These are phyloP conservation scores for Zygosaccharomyces gambellarensis DNA, from an alignment of 805 yeast species.

Conservation along the genomic window DNA sequence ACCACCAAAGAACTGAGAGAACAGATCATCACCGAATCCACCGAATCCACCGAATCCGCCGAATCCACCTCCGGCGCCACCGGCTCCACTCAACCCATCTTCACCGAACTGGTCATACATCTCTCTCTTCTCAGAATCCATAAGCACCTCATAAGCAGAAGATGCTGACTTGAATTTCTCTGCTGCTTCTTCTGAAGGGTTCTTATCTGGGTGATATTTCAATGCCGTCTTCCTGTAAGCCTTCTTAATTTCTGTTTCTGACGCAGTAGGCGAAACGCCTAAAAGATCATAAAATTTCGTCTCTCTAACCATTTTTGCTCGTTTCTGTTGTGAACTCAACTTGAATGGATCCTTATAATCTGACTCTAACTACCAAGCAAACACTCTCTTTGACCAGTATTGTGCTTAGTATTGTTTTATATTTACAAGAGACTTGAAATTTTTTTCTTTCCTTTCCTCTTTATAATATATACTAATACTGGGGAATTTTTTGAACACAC, in stretches of 20 bases:
- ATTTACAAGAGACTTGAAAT: neutral
- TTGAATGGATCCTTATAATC: neutral
- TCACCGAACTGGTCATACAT: conserved; percentile 86
- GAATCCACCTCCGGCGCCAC: conserved; percentile 63
- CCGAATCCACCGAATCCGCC: conserved; percentile 50
- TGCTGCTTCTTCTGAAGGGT: conserved; percentile 79
- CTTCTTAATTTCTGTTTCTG: conserved; percentile 68
- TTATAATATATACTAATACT: neutral
- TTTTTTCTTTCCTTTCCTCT: neutral
- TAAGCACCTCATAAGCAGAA: conserved; percentile 81
- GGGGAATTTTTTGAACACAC: neutral
- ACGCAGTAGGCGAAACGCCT: conserved; percentile 66
- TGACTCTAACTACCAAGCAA: neutral
- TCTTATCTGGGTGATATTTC: conserved; percentile 78
- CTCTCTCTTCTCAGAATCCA: conserved; percentile 84
- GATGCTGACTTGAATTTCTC: conserved; percentile 92
- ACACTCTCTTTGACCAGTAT: neutral
- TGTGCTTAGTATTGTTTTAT: neutral
- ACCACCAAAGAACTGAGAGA: conserved; percentile 76
- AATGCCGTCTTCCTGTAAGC: conserved; percentile 79
- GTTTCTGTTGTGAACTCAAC: conserved; percentile 13
- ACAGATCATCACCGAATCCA: conserved; percentile 31
- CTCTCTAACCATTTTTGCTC: conserved; percentile 63
- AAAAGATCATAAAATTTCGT: conserved; percentile 70
- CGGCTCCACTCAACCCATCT: conserved; percentile 83